phyloP scores from a whole-genome alignment of 176 grass and related monocot species.

The Pharus latifolius region DNA sequence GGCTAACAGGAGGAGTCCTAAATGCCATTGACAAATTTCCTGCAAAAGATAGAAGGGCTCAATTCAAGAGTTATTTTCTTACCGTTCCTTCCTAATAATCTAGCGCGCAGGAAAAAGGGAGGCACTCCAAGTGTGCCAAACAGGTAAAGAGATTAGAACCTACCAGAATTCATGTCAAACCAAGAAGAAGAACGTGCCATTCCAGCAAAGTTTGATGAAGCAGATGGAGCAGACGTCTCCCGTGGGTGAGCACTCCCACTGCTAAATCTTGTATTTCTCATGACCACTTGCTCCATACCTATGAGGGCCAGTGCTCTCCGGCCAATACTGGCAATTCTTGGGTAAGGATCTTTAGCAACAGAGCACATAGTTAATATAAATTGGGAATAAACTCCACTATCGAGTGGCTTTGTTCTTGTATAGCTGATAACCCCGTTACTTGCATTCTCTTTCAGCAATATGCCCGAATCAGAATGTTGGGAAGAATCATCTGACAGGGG shows the following conservation, averaged over 20 bases:
- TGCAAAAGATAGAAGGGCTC: conserved; percentile 26
- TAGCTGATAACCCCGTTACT: conserved; percentile 70
- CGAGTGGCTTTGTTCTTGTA: conserved; percentile 42
- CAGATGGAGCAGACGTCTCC: conserved; percentile 52
- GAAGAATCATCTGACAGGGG: conserved; percentile 94
- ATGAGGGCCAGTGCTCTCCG: conserved; percentile 70
- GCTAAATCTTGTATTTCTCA: conserved; percentile 67
- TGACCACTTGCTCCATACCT: conserved; percentile 75
- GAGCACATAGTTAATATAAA: conserved; percentile 71
- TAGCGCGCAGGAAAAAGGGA: background rate
- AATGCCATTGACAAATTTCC: conserved; percentile 67
- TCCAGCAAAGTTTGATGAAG: conserved; percentile 47
- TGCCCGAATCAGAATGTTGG: conserved; percentile 84
- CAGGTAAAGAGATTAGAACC: conserved; percentile 9
- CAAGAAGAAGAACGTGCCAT: conserved; percentile 90
- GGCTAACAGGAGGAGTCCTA: conserved; percentile 95
- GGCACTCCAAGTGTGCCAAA: conserved; percentile 2
- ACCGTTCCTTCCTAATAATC: background rate
- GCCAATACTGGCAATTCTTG: conserved; percentile 60
- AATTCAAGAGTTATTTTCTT: background rate
- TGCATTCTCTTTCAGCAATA: conserved; percentile 58
- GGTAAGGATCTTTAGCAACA: conserved; percentile 87
- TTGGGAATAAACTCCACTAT: conserved; percentile 62
- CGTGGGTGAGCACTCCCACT: conserved; percentile 40
- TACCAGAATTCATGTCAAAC: conserved; percentile 98